Evolutionary conservation across 1,139 yeast genomes (phyloP), one percentile per base, ranked within the genome.

Genomic region (Pichia sp.): DNA sequence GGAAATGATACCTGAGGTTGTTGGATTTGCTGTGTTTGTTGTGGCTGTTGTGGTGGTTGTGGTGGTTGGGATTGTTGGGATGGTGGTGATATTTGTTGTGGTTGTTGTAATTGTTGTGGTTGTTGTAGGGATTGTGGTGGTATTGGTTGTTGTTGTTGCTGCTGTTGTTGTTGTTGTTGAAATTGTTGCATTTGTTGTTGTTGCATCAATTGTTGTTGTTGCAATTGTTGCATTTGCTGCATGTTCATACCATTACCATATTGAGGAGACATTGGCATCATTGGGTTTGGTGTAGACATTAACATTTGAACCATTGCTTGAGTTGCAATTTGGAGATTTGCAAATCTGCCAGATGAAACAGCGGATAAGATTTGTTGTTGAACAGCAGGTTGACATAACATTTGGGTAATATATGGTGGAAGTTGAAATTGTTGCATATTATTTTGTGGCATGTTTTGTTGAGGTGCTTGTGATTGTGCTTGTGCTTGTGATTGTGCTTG

Each of bases 71-170:
- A 27, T 23, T 40, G 46, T 29, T 24, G 34, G 14, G 35, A 32
- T 18, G 27, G 33, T 21, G 37, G 40, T 14, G n/a, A 33, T 25
- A 20, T 31, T 11, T 16, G 37, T 18, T 31, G 35, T 27, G 31
- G 49, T 11, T 18, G 32, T 11, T 16, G 37, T 18, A 29, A 33
- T 27, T 29, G 49, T 11, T 18, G 32, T 10, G 28, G 16, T 20
- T 24, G 47, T 13, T 22, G 22, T 35, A 28, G 41, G 55, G 13
- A 53, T 13, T 11, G 62, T 30, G 33, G 1, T 30, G 36, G 56
- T 8, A 53, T 62, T 35, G 59, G 61, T 29, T 57, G 66, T 23
- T 54, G 66, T 33, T 54, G 50, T 24, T 35, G 56, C 42, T 52
- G 50, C 30, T 54, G 60, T 39, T 40, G 64, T 37, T 40, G 59